Evolutionary conservation across 352 stramenopile genomes (phyloP).

Genomic region (Globisporangium cederbergense): DNA sequence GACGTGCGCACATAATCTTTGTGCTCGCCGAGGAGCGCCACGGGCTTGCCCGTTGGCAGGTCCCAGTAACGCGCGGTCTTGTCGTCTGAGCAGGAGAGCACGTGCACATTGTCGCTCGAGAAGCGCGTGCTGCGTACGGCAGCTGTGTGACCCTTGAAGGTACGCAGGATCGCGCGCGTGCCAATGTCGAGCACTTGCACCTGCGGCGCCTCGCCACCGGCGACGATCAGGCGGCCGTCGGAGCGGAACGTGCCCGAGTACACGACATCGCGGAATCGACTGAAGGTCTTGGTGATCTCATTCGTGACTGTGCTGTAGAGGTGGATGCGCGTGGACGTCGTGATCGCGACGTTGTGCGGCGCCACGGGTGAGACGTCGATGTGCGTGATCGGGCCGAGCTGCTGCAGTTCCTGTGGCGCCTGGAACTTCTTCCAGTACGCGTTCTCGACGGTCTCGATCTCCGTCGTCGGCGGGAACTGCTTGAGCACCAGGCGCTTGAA

Average conservation of each 20-base stretch:
- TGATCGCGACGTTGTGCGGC: slow-evolving; percentile 84
- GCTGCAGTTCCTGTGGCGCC: slow-evolving; percentile 74
- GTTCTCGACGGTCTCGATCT: slow-evolving; percentile 76
- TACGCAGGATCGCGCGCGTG: slow-evolving; percentile 80
- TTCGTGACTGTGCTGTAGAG: slow-evolving; percentile 82
- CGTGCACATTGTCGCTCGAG: slow-evolving; percentile 77
- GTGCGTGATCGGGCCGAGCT: slow-evolving; percentile 80
- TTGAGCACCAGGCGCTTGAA: slow-evolving; percentile 88
- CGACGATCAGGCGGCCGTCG: slow-evolving; percentile 86
- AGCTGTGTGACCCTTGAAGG: slow-evolving; percentile 82
- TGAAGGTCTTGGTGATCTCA: slow-evolving; percentile 87
- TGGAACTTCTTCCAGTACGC: slow-evolving; percentile 90
- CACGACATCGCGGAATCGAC: slow-evolving; percentile 83
- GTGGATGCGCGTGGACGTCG: slow-evolving; percentile 84
- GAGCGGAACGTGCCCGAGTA: slow-evolving; percentile 85
- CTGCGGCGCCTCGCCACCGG: slow-evolving; percentile 65
- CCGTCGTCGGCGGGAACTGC: slow-evolving; percentile 78
- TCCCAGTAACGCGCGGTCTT: slow-evolving; percentile 89
- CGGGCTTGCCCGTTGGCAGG: slow-evolving; percentile 74
- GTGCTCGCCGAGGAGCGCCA: slow-evolving; percentile 78
- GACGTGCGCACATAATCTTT: slow-evolving; percentile 87
- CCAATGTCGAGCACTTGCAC: slow-evolving; percentile 87
- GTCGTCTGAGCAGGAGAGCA: slow-evolving; percentile 90
- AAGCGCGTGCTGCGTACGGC: slow-evolving; percentile 80
- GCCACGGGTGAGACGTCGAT: slow-evolving; percentile 78